phyloP scores from a whole-genome alignment of 1,139 yeast genomes.

The Suhomyces bribrorum region DNA sequence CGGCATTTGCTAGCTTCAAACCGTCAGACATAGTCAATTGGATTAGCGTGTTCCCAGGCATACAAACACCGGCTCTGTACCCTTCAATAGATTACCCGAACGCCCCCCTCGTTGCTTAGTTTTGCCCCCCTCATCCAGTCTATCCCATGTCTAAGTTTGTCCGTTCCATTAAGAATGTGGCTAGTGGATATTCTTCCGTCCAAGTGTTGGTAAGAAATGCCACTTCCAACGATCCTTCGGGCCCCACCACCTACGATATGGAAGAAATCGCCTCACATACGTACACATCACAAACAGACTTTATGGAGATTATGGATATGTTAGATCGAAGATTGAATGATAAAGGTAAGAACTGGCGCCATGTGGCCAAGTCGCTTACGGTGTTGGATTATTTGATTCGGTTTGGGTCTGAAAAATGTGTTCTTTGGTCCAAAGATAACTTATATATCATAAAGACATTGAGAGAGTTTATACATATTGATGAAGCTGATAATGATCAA shows the following conservation, averaged over 20 bases:
- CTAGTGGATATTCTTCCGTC: conserved; percentile 86
- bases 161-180: conserved; percentile 88
- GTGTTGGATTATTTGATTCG: conserved; percentile 86
- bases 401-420: conserved; percentile 88
- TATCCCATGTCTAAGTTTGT: conserved; percentile 85
- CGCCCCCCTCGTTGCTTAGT: no score
- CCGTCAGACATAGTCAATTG: no score
- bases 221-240: conserved; percentile 85
- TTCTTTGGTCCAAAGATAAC: conserved; percentile 91
- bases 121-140: neutral
- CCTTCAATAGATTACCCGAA: no score
- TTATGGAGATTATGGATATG: conserved; percentile 94
- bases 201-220: conserved; percentile 92
- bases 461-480: conserved; percentile 85
- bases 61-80: no score
- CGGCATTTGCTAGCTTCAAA: no score
- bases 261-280: conserved; percentile 81
- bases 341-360: conserved; percentile 98
- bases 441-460: conserved; percentile 86
- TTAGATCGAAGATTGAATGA: conserved; percentile 90
- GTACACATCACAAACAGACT: conserved; percentile 69
- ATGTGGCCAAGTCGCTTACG: conserved; percentile 87
- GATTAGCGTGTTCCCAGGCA: no score
- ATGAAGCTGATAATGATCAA: conserved; percentile 79
- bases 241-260: conserved; percentile 82